These are phyloP conservation scores for Cercophora samala DNA, from an alignment of 495 filamentous ascomycete species.

Conservation along the genomic window DNA sequence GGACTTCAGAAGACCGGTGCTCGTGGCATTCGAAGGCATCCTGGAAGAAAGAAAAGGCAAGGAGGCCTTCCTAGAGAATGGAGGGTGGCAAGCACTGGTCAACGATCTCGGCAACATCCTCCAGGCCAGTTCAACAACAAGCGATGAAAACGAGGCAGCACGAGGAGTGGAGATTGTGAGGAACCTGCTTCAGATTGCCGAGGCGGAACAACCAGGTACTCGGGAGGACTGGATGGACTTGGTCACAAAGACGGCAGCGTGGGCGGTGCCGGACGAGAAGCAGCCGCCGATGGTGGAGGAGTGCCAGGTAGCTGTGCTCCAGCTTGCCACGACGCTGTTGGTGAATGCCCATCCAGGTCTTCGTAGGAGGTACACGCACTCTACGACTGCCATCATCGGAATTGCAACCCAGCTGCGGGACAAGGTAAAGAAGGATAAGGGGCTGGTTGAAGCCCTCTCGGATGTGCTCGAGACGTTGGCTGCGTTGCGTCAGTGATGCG, in stretches of 20 bases:
- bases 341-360: slow-evolving; percentile 42
- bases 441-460: slow-evolving; percentile 11
- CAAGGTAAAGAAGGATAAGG: slow-evolving; percentile 24
- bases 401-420: slow-evolving; percentile 36
- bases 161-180: slow-evolving; percentile 54
- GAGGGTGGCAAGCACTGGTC: slow-evolving; percentile 50
- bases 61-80: slow-evolving; percentile 40
- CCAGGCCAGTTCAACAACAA: slow-evolving; percentile 16
- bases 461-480: slow-evolving; percentile 1
- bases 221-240: slow-evolving; percentile 50
- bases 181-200: slow-evolving; percentile 45
- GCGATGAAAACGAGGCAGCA: slow-evolving; percentile 29
- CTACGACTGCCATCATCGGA: slow-evolving; percentile 39
- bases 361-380: slow-evolving; percentile 45
- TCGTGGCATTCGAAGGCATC: slow-evolving; percentile 54
- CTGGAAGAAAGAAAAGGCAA: slow-evolving; percentile 42
- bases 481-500: background rate
- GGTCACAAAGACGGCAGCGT: slow-evolving; percentile 39
- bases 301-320: slow-evolving; percentile 47
- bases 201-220: slow-evolving; percentile 37
- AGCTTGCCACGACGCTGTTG: slow-evolving; percentile 50
- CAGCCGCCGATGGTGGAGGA: slow-evolving; percentile 37
- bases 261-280: slow-evolving; percentile 28
- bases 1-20: slow-evolving; percentile 50
- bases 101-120: slow-evolving; percentile 46